phyloP scores from a whole-genome alignment of 495 filamentous ascomycete species.

The Xylaria bambusicola region DNA sequence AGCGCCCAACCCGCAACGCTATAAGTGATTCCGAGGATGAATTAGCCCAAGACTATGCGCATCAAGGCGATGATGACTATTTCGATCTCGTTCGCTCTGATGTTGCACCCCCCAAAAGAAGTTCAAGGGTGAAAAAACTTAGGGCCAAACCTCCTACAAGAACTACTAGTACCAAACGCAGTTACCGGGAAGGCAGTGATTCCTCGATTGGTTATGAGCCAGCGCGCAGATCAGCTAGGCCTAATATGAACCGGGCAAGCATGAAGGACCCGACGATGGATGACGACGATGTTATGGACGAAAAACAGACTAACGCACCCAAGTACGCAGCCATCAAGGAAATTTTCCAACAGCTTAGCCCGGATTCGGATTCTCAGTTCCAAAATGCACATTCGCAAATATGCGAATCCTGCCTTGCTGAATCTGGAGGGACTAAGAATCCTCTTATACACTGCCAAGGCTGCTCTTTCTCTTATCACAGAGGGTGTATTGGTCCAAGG shows the following conservation, averaged over 20 bases:
- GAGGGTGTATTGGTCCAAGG: constrained; percentile 75
- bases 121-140: background rate
- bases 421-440: constrained; percentile 55
- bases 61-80: constrained; percentile 31
- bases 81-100: constrained; percentile 45
- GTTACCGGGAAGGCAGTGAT: constrained; percentile 22
- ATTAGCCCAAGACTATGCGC: constrained; percentile 33
- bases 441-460: constrained; percentile 85
- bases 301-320: constrained; percentile 44
- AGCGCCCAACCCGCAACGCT: constrained; percentile 17
- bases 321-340: constrained; percentile 69
- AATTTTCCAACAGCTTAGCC: constrained; percentile 59
- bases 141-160: background rate
- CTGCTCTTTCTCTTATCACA: constrained; percentile 81
- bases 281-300: constrained; percentile 60
- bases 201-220: constrained; percentile 51
- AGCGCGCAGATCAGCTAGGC: constrained; percentile 54
- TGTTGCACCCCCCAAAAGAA: constrained; percentile 28
- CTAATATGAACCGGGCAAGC: constrained; percentile 48
- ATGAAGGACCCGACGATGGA: constrained; percentile 63
- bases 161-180: no score
- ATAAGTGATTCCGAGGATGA: constrained; percentile 44
- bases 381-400: constrained; percentile 61
- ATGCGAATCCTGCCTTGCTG: constrained; percentile 69
- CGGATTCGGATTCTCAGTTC: constrained; percentile 56